Conservation (phyloP, 2,329 filamentous ascomycete species). For the Emergomyces orientalis region DNA sequence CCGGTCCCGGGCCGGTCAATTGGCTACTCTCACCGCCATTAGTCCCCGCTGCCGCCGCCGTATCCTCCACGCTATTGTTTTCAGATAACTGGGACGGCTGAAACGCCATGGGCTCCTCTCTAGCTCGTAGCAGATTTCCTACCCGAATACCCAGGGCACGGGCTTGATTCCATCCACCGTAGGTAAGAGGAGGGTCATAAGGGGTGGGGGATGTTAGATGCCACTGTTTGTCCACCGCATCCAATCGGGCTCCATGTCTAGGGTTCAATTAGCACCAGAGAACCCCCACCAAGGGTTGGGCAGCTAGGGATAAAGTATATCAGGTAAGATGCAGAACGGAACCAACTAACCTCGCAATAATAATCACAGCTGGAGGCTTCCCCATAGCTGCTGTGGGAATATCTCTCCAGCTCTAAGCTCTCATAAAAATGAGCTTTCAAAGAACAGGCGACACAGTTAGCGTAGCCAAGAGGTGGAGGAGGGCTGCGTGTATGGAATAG, state of each 20-base stretch:
- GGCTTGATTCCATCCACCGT: conserved; percentile 85
- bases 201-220: conserved; percentile 85
- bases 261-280: conserved; percentile 1
- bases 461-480: background rate
- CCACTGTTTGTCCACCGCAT: conserved; percentile 92
- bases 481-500: no score
- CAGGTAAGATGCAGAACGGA: background rate
- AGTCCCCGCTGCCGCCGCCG: conserved; percentile 9
- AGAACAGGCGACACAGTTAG: background rate
- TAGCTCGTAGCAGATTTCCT: conserved; percentile 54
- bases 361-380: conserved; percentile 34
- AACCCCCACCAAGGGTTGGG: background rate
- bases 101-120: conserved; percentile 25
- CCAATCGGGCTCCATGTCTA: conserved; percentile 85
- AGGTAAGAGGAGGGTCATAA: conserved; percentile 91
- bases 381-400: conserved; percentile 20
- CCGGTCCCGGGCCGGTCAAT: conserved; percentile 28
- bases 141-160: conserved; percentile 75
- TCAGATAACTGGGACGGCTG: background rate
- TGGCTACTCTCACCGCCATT: conserved; percentile 31
- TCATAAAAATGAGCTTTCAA: background rate
- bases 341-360: conserved; percentile 35
- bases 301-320: background rate
- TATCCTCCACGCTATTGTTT: background rate
- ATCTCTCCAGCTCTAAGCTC: background rate